Evolutionary conservation across 192 early-diverging fungal species (phyloP).

Genomic region (Ambispora gerdemannii): DNA sequence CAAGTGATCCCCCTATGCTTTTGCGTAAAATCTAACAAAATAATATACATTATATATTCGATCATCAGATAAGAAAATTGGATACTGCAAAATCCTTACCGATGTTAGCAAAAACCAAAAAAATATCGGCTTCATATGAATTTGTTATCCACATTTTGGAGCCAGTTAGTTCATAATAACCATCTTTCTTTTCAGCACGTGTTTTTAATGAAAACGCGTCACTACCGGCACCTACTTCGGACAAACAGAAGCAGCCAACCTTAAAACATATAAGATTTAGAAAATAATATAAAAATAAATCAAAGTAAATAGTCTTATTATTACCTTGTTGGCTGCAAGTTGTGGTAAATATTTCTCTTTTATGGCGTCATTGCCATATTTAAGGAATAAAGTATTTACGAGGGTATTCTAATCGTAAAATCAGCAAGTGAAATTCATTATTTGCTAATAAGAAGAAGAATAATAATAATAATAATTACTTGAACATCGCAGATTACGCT

Average conservation of each 20-base stretch:
- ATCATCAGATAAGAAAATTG: no score
- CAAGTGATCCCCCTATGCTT: slow-evolving; percentile 97
- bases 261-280: slow-evolving; percentile 29
- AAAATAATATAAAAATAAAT: neutral
- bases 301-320: neutral
- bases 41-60: no score
- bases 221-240: slow-evolving; percentile 87
- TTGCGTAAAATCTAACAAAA: slow-evolving; percentile 65
- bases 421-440: neutral
- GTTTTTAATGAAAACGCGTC: slow-evolving; percentile 94
- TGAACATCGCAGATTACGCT: slow-evolving; percentile 89
- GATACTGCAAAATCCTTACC: slow-evolving; percentile 31
- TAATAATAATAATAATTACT: slow-evolving; percentile 43
- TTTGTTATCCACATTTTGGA: slow-evolving; percentile 96
- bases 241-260: slow-evolving; percentile 93
- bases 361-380: slow-evolving; percentile 70
- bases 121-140: slow-evolving; percentile 92
- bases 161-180: slow-evolving; percentile 87
- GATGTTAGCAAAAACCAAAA: slow-evolving; percentile 98
- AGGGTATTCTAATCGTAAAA: slow-evolving; percentile 95
- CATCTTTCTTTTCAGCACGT: slow-evolving; percentile 78
- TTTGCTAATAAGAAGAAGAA: neutral
- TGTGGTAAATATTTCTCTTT: slow-evolving; percentile 84
- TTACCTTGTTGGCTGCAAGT: slow-evolving; percentile 46
- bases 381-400: slow-evolving; percentile 88